Evolutionary conservation across 2,329 filamentous ascomycete species (phyloP).

Genomic region (Colletotrichum camelliae): DNA sequence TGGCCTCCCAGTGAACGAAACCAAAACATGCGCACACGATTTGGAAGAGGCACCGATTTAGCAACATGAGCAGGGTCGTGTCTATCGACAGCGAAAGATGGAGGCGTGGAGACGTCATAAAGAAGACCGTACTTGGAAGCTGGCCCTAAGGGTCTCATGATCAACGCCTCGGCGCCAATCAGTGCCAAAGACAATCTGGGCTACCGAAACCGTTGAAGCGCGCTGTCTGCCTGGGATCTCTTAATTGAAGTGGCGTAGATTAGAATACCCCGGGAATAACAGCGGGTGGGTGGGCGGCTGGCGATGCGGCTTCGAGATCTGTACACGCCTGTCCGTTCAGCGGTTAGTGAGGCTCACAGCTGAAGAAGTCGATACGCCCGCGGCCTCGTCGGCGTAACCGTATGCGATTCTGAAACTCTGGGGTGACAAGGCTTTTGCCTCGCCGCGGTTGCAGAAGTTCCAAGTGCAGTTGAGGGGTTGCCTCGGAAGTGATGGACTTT

Average conservation of each 20-base stretch:
- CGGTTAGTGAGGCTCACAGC: not conserved
- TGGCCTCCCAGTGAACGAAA: not conserved
- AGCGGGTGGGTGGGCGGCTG: not conserved
- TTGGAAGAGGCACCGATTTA: not conserved
- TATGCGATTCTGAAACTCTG: conserved; percentile 4
- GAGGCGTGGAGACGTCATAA: not conserved
- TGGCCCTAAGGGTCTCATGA: not conserved
- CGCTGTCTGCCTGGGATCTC: not conserved
- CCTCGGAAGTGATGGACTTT: not conserved
- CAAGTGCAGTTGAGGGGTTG: not conserved
- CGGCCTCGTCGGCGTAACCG: not conserved
- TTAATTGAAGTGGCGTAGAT: not conserved
- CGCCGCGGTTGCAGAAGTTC: not conserved
- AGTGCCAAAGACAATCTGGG: not conserved
- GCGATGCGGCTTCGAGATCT: not conserved
- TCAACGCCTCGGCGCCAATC: not conserved
- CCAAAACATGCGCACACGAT: not conserved
- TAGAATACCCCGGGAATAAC: not conserved
- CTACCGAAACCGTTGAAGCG: conserved; percentile 2
- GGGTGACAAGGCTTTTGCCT: not conserved
- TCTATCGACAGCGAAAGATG: not conserved
- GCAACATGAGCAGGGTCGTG: not conserved
- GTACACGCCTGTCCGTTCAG: not conserved
- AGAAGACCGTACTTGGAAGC: not conserved
- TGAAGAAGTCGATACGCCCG: not conserved